A percentile compares a stretch with the other conserved stretches of the same genome.
phyloP scores from a whole-genome alignment of 345 rosid genomes.

The Brassica napus region Da-Ae NC_063442.1:21313001-21313500 shows the following conservation, averaged over 20 bases:
- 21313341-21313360: not conserved
- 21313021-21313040: constrained; percentile 84
- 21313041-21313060: constrained; percentile 86
- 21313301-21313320: constrained; percentile 70
- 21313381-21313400: constrained; percentile 21
- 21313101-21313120: constrained; percentile 75
- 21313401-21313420: constrained; percentile 70
- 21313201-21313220: constrained; percentile 44
- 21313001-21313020: constrained; percentile 48
- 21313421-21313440: constrained; percentile 49
- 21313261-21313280: constrained; percentile 74
- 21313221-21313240: constrained; percentile 72
- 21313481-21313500: constrained; percentile 65
- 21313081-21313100: constrained; percentile 56
- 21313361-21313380: not conserved
- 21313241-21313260: constrained; percentile 89
- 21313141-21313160: constrained; percentile 37
- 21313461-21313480: constrained; percentile 62
- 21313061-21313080: constrained; percentile 65
- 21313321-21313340: constrained; percentile 58
- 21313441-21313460: constrained; percentile 63
- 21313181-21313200: not conserved
- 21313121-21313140: constrained; percentile 78
- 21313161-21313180: not conserved
- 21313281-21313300: constrained; percentile 59